Evolutionary conservation across 1,284 basidiomycete genomes (phyloP).

Genomic region (Cutaneotrichosporon daszewskae): DNA sequence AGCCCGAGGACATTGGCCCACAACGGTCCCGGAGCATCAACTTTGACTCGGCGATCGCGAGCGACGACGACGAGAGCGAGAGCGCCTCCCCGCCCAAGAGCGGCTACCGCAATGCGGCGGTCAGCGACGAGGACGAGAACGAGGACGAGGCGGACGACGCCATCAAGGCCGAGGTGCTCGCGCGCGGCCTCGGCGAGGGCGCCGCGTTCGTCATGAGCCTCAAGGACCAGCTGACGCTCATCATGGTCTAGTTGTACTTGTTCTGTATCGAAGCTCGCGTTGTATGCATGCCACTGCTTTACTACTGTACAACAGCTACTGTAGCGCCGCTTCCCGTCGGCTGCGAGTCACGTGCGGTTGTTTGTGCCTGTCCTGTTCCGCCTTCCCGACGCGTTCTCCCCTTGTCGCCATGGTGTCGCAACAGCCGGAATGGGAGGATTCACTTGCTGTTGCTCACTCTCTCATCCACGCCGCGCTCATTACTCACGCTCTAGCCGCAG

Average conservation of each 20-base stretch:
- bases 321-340: too few relatives aligned
- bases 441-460: too few relatives aligned
- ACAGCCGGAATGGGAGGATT: too few relatives aligned
- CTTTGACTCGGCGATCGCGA: not conserved
- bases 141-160: conserved; percentile 36
- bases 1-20: conserved; percentile 9
- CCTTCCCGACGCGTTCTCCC: too few relatives aligned
- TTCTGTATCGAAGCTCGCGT: too few relatives aligned
- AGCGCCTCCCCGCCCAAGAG: not conserved
- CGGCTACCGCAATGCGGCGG: conserved; percentile 2
- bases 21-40: not conserved
- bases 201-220: conserved; percentile 39
- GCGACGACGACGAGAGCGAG: not conserved
- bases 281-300: too few relatives aligned
- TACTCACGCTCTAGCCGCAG: too few relatives aligned
- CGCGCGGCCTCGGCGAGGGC: conserved; percentile 34
- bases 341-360: too few relatives aligned
- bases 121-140: conserved; percentile 31
- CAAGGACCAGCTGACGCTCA: conserved; percentile 39
- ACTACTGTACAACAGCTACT: too few relatives aligned
- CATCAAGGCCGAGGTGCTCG: conserved; percentile 34
- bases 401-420: too few relatives aligned
- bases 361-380: too few relatives aligned
- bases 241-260: conserved; percentile 41
- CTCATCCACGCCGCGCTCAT: too few relatives aligned